Evolutionary conservation across 345 rosid genomes (phyloP), one percentile per base, ranked within the genome.

Genomic region (Abelmoschus esculentus): DNA sequence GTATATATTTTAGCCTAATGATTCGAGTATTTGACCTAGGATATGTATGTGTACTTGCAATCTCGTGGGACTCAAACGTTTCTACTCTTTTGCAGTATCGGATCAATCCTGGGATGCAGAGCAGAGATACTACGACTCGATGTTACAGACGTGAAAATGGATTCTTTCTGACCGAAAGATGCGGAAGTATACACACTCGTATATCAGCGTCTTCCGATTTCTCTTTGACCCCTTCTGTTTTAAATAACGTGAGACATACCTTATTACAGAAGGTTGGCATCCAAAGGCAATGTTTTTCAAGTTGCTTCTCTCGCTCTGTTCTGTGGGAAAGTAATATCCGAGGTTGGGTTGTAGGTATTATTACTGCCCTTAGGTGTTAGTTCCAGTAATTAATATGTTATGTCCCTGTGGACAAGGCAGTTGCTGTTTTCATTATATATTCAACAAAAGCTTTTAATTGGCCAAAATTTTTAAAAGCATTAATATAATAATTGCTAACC

Each of bases 131-230:
- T 95, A 75, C 96, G 82, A 69, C 91, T 91, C 3, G 97, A 95
- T 74, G 99, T 95, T 32, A 95, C 97, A 3, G 92, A 87, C 32
- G 96, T 95, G 12, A 95, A 88, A 74, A 91, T 95, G 99, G 96
- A 91, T 42, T 86, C 80, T 74, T 86, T 78, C 71, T 78, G 67
- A 75, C 57, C 17, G 62, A 65, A 44, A 60, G 74, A 74, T 59
- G 59, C 34, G 5, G 14, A 14, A n/a, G 36, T 59, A 14, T n/a
- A 3, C 53, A 34, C 17, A 15, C 60, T 26, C 31, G 3, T 13
- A 57, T 57, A 26, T 29, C 15, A 15, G 4, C 1, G 58, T 22
- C 29, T 54, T 54, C 2, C 3, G 58, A 8, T 54, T 54, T 54
- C 58, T 54, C 12, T 54, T 54, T 54, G 58, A 54, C 7, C 28